Percentiles rank a stretch among this genome's conserved stretches.
phyloP scores from a whole-genome alignment of 768 basidiomycete species.

The Naganishia vishniacii region DNA sequence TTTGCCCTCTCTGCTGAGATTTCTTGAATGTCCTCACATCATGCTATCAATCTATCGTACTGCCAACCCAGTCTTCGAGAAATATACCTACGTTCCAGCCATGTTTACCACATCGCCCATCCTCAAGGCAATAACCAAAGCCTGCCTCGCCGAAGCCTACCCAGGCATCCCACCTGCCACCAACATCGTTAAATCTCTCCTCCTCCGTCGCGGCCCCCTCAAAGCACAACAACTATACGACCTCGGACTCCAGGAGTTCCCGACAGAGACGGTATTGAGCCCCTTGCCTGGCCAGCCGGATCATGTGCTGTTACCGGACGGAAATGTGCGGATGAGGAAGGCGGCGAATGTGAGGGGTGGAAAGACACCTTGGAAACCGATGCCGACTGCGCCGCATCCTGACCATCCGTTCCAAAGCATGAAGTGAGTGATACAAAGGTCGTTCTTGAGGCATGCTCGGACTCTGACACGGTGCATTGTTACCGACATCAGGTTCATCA shows the following conservation, averaged over 20 bases:
- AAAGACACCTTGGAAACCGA: slow-evolving; percentile 34
- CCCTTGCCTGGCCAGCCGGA: slow-evolving; percentile 28
- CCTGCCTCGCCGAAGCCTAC: slow-evolving; percentile 8
- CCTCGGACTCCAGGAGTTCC: slow-evolving; percentile 28
- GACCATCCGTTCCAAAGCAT: slow-evolving; percentile 39
- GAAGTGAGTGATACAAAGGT: slow-evolving; percentile 30
- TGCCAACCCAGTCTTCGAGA: too few species aligned
- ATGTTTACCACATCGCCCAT: slow-evolving; percentile 15
- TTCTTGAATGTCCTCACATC: too few species aligned
- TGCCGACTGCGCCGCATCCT: slow-evolving; percentile 34
- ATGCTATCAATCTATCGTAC: too few species aligned
- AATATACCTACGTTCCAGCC: too few species aligned
- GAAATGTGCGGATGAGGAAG: slow-evolving; percentile 35
- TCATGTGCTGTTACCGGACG: slow-evolving; percentile 27
- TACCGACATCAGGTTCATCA: slow-evolving; percentile 21
- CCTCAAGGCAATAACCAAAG: slow-evolving; percentile 11
- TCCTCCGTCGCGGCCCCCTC: slow-evolving; percentile 22
- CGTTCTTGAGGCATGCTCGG: too few species aligned
- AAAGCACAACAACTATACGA: slow-evolving; percentile 32
- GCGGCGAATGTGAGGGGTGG: slow-evolving; percentile 37
- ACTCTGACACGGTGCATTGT: too few species aligned
- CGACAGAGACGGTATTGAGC: slow-evolving; percentile 23
- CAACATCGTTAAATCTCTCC: slow-evolving; percentile 24
- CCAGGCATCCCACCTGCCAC: slow-evolving; percentile 13
- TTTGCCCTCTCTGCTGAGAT: too few species aligned